Conservation (phyloP, 495 filamentous ascomycete genomes). For the Friedmanniomyces simplex region DNA sequence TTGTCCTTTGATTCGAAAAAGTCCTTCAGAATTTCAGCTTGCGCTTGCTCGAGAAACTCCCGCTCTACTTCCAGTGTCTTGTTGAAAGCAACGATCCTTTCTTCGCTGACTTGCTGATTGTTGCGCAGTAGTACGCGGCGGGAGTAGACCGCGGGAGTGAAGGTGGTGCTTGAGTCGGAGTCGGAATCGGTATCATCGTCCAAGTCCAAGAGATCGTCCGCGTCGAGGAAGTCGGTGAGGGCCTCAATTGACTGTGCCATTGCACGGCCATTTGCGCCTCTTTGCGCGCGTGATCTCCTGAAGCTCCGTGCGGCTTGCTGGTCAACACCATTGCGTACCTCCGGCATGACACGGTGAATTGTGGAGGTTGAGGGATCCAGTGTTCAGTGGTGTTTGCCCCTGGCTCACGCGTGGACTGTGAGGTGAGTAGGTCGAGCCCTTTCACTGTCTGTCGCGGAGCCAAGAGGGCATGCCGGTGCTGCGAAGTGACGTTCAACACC, state of each 20-base stretch:
- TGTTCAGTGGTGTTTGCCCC: no score
- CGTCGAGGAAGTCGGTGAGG: background rate
- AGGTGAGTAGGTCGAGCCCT: no score
- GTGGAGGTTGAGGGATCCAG: no score
- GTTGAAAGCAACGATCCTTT: background rate
- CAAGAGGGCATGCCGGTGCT: no score
- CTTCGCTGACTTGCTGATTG: background rate
- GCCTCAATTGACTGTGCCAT: background rate
- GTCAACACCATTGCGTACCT: no score
- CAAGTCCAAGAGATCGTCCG: background rate
- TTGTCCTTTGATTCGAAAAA: background rate
- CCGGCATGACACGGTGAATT: no score
- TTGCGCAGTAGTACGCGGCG: background rate
- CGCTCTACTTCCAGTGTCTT: background rate
- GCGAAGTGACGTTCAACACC: background rate
- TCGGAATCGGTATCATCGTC: background rate
- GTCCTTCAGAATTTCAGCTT: background rate
- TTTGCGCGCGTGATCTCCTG: no score
- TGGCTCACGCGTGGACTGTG: no score
- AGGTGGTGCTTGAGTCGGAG: background rate
- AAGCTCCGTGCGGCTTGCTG: no score
- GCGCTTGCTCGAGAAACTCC: background rate
- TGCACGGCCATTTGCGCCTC: background rate
- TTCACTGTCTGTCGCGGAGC: no score
- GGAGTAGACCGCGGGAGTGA: background rate